These are phyloP conservation scores for Diplodia sapinea DNA, from an alignment of 2,329 filamentous ascomycete genomes.

Conservation along the genomic window DNA sequence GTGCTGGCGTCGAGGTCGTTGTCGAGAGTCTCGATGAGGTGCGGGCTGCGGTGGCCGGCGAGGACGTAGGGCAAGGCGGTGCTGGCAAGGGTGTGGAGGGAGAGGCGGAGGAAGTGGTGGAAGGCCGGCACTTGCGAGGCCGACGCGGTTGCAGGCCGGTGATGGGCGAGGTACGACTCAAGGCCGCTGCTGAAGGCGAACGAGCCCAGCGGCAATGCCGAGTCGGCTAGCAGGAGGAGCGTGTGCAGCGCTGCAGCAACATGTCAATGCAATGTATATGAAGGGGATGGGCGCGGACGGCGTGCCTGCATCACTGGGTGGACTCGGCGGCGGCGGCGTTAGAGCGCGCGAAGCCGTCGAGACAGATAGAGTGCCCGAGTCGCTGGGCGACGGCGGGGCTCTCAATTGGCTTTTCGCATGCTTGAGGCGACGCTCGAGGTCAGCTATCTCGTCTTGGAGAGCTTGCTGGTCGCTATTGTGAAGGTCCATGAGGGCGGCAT, in stretches of 20 bases:
- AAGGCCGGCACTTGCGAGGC: constrained; percentile 55
- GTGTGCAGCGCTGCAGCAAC: constrained; percentile 60
- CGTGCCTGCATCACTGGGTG: constrained; percentile 34
- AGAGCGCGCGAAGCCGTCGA: constrained; percentile 1
- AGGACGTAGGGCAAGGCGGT: constrained; percentile 78
- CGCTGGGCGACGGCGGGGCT: constrained; percentile 34
- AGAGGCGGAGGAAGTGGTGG: constrained; percentile 70
- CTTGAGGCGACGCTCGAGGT: constrained; percentile 60
- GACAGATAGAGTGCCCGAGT: constrained; percentile 35
- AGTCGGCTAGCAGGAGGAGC: constrained; percentile 79
- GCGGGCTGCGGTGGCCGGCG: constrained; percentile 65
- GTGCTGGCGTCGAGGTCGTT: constrained; percentile 78
- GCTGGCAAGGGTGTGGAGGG: constrained; percentile 72
- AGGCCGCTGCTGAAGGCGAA: constrained; percentile 85
- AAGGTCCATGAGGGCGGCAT: constrained; percentile 38
- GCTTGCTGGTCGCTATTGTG: constrained; percentile 36
- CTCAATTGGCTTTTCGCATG: constrained; percentile 56
- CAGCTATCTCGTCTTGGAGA: constrained; percentile 61
- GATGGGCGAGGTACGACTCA: constrained; percentile 80
- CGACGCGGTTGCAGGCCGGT: constrained; percentile 44
- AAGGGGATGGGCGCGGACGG: constrained; percentile 15
- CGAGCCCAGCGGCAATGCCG: constrained; percentile 80
- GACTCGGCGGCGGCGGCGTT: constrained; percentile 34
- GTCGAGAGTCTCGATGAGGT: constrained; percentile 64
- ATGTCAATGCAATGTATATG: background rate